Evolutionary conservation across 73 alveolate genomes (phyloP), one percentile per base, ranked within the genome.

Genomic region (Tetrahymena borealis): DNA sequence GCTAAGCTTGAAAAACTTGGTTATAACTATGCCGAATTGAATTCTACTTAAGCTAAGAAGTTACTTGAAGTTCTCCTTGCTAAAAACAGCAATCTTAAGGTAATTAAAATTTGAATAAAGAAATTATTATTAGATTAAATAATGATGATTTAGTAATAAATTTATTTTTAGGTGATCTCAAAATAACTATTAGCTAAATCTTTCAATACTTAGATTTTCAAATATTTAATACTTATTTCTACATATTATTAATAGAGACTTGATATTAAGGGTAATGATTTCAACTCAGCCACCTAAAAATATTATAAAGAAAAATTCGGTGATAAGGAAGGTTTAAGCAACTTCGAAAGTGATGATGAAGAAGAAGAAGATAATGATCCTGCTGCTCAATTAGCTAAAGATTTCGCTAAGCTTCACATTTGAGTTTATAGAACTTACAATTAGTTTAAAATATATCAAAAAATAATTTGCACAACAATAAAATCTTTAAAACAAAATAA

Each of bases 331-430:
- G 78, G 91, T 38, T 77, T 93, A 28, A 92, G 95, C 33, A 90
- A 79, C 33, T 93, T 93, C 42, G 95, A 93, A 33, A 93, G 95
- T 93, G 95, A 93, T 39, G 95, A 93, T 32, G 95, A 93, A 93
- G 93, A 93, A n/a, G 95, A 93, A 36, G 95, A 92, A 32, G 95
- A 91, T 20, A 91, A 91, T 91, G 94, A 93, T 39, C 78, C 91
- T 78, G 77, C 91, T 31, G 85, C 85, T 15, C 38, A 60, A 60
- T 60, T 60, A 60, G 85, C 28, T 60, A 60, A 60, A 35, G 85
- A 60, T n/a, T 60, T 60, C 16, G 85, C 85, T 35, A 60, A 60
- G 18, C 37, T 60, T 0, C 85, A 60, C 9, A 60, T 60, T 60
- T 60, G 85, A 60, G 38, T 6, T 24, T n/a, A 18, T 60, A 24